These are phyloP conservation scores for Trichophaea hybrida DNA, from an alignment of 2,329 filamentous ascomycete species.

Conservation along the genomic window DNA sequence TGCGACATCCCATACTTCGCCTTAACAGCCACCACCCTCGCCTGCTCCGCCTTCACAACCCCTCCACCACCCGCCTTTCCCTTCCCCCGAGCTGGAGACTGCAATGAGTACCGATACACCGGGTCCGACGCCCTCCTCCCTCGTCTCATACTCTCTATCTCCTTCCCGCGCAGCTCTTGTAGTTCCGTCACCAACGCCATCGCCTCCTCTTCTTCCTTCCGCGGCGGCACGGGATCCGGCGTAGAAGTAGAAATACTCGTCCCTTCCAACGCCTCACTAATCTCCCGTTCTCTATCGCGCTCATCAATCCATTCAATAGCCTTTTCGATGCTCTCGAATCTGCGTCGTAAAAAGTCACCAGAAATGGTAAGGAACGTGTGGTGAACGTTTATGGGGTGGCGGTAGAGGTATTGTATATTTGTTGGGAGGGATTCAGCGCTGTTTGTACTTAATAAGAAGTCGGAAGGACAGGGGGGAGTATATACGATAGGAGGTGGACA, in stretches of 20 bases:
- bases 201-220: not conserved
- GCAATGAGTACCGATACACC: not conserved
- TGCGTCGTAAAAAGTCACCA: constrained; percentile 33
- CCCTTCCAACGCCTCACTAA: not conserved
- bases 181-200: not conserved
- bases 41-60: not conserved
- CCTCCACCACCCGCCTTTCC: not conserved
- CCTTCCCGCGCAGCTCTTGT: not conserved
- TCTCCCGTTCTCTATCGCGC: constrained; percentile 10
- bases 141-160: not conserved
- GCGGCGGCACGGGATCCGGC: not conserved
- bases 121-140: not conserved
- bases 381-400: constrained; percentile 32
- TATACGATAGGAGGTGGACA: constrained; percentile 20
- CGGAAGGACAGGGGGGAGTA: not conserved
- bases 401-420: constrained; percentile 32
- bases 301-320: constrained; percentile 29
- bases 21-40: not conserved
- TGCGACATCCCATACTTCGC: constrained; percentile 2
- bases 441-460: not conserved
- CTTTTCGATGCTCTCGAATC: constrained; percentile 36
- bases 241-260: not conserved
- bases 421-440: constrained; percentile 35
- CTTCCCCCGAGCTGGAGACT: too few species aligned
- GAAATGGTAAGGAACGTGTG: constrained; percentile 34